Evolutionary conservation across 306 rosid species (phyloP).

Genomic region (Sindora glabra): DNA sequence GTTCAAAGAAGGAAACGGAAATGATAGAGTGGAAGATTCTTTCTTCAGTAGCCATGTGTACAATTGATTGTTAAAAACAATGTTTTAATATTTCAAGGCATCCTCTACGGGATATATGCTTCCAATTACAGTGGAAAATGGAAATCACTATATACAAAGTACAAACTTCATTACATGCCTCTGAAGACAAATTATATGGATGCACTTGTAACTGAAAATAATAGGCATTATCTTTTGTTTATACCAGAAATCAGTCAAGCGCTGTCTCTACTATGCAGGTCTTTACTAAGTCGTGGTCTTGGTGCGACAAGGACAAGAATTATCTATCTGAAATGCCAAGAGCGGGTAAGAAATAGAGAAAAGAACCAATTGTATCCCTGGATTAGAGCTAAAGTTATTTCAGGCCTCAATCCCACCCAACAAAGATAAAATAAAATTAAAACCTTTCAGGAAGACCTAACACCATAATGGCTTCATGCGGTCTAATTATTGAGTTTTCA

Average conservation of each 20-base stretch:
- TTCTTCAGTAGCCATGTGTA: not conserved
- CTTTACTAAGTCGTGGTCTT: conserved; percentile 7
- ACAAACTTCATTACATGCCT: too few species aligned
- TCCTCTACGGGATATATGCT: too few species aligned
- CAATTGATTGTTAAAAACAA: not conserved
- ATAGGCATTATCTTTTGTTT: not conserved
- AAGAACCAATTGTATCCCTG: not conserved
- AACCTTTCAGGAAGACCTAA: conserved; percentile 25
- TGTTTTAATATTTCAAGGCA: too few species aligned
- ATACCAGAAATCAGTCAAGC: not conserved
- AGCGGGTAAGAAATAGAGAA: not conserved
- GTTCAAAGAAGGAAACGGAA: not conserved
- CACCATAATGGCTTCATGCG: conserved; percentile 20
- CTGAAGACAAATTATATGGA: not conserved
- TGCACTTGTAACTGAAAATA: not conserved
- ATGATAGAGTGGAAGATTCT: not conserved
- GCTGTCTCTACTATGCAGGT: not conserved
- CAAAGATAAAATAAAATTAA: not conserved
- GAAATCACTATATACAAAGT: too few species aligned
- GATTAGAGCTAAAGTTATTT: not conserved
- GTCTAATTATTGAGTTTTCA: not conserved
- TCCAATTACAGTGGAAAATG: too few species aligned
- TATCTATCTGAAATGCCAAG: conserved; percentile 10
- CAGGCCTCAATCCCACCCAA: conserved; percentile 4
- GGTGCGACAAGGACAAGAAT: conserved; percentile 10